Evolutionary conservation across 2,329 filamentous ascomycete genomes (phyloP).

Genomic region (Fusarium pininemorale): DNA sequence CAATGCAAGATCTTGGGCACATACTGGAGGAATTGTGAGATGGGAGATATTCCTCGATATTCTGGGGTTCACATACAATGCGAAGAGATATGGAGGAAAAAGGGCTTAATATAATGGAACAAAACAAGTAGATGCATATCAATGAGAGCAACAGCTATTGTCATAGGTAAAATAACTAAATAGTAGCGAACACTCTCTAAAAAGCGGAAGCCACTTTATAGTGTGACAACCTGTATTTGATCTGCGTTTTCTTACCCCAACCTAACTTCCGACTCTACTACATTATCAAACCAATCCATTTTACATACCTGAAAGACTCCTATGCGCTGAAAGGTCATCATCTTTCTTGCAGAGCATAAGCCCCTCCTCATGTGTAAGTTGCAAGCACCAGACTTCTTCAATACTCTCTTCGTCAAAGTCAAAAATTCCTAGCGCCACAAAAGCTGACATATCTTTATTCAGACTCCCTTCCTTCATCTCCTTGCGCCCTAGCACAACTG

Average conservation of each 20-base stretch:
- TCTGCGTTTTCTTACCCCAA: not conserved
- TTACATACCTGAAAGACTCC: not conserved
- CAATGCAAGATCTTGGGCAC: constrained; percentile 49
- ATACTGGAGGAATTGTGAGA: constrained; percentile 52
- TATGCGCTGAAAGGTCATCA: not conserved
- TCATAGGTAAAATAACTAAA: not conserved
- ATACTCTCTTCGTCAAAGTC: not conserved
- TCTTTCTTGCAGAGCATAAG: not conserved
- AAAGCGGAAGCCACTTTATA: no score
- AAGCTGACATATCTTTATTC: not conserved
- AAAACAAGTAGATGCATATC: not conserved
- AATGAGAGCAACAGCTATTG: no score
- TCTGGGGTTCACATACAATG: constrained; percentile 42
- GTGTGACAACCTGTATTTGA: not conserved
- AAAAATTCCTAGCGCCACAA: not conserved
- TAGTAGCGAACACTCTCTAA: fast-evolving
- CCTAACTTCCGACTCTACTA: not conserved
- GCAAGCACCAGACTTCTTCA: not conserved
- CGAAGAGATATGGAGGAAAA: constrained; percentile 47
- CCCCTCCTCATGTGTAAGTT: not conserved
- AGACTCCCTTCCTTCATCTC: not conserved
- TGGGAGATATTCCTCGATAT: constrained; percentile 51
- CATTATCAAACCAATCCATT: not conserved
- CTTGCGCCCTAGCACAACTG: not conserved
- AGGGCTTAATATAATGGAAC: constrained; percentile 21